Evolutionary conservation across 1,139 yeast genomes (phyloP).

Genomic region (Neolecta irregularis): DNA sequence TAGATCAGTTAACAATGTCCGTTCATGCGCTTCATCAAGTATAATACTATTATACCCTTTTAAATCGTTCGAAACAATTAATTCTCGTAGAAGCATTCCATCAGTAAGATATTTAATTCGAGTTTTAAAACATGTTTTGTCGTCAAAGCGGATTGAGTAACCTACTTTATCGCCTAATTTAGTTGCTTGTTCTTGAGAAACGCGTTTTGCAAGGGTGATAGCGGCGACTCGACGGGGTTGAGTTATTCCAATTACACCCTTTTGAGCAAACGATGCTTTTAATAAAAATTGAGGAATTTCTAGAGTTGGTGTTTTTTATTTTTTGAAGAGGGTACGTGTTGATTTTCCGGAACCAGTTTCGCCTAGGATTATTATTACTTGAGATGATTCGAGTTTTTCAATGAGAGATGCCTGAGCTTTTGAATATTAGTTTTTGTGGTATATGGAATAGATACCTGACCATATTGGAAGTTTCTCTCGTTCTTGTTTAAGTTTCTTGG

Average conservation of each 20-base stretch:
- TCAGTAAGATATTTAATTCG: constrained; percentile 77
- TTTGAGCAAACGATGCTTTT: constrained; percentile 20
- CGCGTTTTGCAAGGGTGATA: constrained; percentile 81
- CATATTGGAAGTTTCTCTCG: constrained; percentile 12
- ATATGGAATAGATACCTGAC: constrained; percentile 1
- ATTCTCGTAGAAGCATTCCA: constrained; percentile 89
- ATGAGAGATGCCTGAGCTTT: constrained; percentile 52
- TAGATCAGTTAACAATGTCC: constrained; percentile 82
- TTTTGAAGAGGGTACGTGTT: constrained; percentile 34
- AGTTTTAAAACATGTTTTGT: constrained; percentile 37
- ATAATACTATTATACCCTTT: constrained; percentile 59
- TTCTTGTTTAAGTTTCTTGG: constrained; percentile 6
- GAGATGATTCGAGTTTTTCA: constrained; percentile 38
- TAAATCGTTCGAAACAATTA: constrained; percentile 59
- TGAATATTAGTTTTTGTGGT: constrained; percentile 6
- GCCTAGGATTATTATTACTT: constrained; percentile 73
- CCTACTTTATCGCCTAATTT: constrained; percentile 70
- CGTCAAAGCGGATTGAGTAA: constrained; percentile 78
- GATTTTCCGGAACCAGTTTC: constrained; percentile 98
- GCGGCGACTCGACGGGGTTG: constrained; percentile 99
- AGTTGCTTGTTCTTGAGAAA: constrained; percentile 67
- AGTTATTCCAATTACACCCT: constrained; percentile 66
- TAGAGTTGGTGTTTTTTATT: not conserved
- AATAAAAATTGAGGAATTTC: constrained; percentile 64
- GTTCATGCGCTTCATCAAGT: constrained; percentile 94